Evolutionary conservation across 768 basidiomycete species (phyloP).

Genomic region (Suillus cothurnatus): DNA sequence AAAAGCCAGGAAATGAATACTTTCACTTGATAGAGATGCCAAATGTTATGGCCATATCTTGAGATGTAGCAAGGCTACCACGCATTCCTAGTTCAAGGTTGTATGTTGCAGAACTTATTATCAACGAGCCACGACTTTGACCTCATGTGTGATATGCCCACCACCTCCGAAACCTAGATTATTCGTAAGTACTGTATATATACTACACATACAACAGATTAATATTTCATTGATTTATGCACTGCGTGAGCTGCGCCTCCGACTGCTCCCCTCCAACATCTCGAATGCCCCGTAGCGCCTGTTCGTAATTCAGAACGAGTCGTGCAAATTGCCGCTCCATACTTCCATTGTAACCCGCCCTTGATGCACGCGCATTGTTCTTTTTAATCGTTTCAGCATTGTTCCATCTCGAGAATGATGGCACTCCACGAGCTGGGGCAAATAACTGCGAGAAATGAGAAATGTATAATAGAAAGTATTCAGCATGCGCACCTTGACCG

Average conservation of each 20-base stretch:
- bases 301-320: slow-evolving; percentile 32
- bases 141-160: slow-evolving; percentile 5
- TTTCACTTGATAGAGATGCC: slow-evolving; percentile 21
- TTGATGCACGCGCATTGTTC: slow-evolving; percentile 48
- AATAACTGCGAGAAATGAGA: slow-evolving; percentile 52
- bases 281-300: slow-evolving; percentile 26
- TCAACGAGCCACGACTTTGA: slow-evolving; percentile 9
- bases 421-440: slow-evolving; percentile 51
- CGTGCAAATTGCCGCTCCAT: slow-evolving; percentile 29
- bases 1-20: slow-evolving; percentile 23
- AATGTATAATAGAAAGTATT: slow-evolving; percentile 1
- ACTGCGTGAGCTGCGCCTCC: slow-evolving; percentile 27
- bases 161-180: slow-evolving; percentile 7
- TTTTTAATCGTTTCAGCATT: slow-evolving; percentile 57
- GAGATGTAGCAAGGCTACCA: slow-evolving; percentile 21
- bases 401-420: slow-evolving; percentile 55
- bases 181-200: slow-evolving; percentile 5
- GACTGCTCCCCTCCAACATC: slow-evolving; percentile 22
- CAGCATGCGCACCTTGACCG: slow-evolving; percentile 64
- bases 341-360: slow-evolving; percentile 20
- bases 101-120: slow-evolving; percentile 11
- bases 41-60: slow-evolving; percentile 19
- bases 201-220: not conserved
- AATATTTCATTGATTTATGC: slow-evolving; percentile 30
- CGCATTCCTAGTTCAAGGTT: slow-evolving; percentile 31